Base-by-base conservation (phyloP, 208 protist species). In the Leishmania arabica region DNA sequence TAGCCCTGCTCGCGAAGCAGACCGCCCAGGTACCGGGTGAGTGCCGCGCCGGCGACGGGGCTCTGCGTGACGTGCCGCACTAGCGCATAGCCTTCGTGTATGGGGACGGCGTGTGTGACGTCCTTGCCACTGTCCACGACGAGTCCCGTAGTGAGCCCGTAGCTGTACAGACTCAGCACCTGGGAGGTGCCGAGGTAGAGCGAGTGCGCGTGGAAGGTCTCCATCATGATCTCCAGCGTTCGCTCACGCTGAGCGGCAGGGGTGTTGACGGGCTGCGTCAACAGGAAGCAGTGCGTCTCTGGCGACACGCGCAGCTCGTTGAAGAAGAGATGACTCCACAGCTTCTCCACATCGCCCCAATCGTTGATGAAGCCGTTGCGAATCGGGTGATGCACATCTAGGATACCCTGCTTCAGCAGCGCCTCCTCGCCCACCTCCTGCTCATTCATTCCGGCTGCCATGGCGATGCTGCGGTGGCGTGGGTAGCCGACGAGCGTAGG, bases 31-130 rank as follows among this genome's bases (percentile, higher is more conserved):
- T 98, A 96, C 24, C 97, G 78, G 7, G 98, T 99, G 3, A 99
- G 78, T 5, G 77, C 83, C 17, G 88, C 81, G 3, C 98, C 98
- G 4, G 95, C 95, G 53, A 98, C 88, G 6, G 77, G 76, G 70
- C 90, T 95, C 68, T 89, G 72, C 17, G 91, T 90, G 56, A 98
- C 93, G 81, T 98, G 95, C 8, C 95, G 93, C 17, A 91, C 91
- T n/a, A 99, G 86, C 27, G 93, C 86, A 78, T 98, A 98, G 64
- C 97, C 97, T 80, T 99, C 97, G 87, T 98, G 95, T 19, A 99
- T 80, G 15, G 97, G 97, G 58, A 98, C 94, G 3, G 96, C 91
- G 31, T 93, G 70, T 3, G 95, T 96, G 34, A 91, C 60, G 78
- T 97, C 95, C 68, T 93, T 89, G 40, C 97, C 97, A 75, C 93